Percentiles rank a stretch among this genome's conserved stretches.
Evolutionary conservation across 352 stramenopile species (phyloP).

Genomic region (Globisporangium nagaii): DNA sequence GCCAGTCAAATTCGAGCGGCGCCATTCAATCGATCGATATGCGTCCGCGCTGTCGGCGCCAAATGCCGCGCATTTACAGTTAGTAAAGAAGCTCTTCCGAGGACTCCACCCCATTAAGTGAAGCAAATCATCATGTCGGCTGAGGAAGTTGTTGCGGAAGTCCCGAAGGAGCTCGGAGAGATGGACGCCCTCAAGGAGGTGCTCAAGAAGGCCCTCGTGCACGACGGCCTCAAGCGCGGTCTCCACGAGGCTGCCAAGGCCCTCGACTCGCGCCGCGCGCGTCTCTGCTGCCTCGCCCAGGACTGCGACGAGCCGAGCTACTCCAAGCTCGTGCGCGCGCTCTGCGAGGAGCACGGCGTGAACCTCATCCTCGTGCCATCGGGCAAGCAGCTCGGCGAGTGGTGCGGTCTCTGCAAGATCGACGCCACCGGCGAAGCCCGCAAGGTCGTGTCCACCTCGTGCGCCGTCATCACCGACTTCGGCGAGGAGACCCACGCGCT

Average conservation of each 20-base stretch:
- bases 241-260: conserved; percentile 99
- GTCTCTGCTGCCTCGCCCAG: conserved; percentile 98
- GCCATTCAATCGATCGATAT: too few species aligned
- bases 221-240: conserved; percentile 98
- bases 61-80: too few species aligned
- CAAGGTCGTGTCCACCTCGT: conserved; percentile 98
- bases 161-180: conserved; percentile 92
- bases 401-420: conserved; percentile 99
- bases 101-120: conserved; percentile 38
- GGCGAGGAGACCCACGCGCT: conserved; percentile 98
- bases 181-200: conserved; percentile 98
- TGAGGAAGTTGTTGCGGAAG: conserved; percentile 92
- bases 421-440: conserved; percentile 95
- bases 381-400: conserved; percentile 98
- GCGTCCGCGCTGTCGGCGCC: too few species aligned
- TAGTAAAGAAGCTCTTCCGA: conserved; percentile 34
- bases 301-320: conserved; percentile 99
- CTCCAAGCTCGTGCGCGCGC: conserved; percentile 98
- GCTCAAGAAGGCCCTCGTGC: conserved; percentile 99
- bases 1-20: too few species aligned
- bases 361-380: conserved; percentile 92
- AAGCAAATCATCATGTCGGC: conserved; percentile 83
- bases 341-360: conserved; percentile 92
- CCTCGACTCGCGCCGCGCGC: conserved; percentile 95
- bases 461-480: conserved; percentile 99